Percentiles rank a stretch among this genome's conserved stretches.
phyloP scores from a whole-genome alignment of 2,329 filamentous ascomycete genomes.

The Fusarium agapanthi region DNA sequence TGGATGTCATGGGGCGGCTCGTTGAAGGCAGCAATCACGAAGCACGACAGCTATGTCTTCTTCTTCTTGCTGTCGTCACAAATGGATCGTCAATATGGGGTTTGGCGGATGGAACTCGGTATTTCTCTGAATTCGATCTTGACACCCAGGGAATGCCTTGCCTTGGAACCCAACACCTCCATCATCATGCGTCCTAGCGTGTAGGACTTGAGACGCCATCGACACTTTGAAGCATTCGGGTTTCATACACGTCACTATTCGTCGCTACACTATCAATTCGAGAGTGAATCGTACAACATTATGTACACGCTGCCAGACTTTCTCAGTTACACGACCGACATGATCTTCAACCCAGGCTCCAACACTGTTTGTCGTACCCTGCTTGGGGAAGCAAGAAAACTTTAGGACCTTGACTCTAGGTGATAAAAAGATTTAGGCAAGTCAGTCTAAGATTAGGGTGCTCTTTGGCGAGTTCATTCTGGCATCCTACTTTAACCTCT shows the following conservation, averaged over 20 bases:
- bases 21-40: not conserved
- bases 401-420: not conserved
- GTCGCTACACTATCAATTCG: not conserved
- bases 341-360: not conserved
- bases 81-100: not conserved
- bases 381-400: not conserved
- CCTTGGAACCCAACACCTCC: not conserved
- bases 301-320: not conserved
- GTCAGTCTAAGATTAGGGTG: not conserved
- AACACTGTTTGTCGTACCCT: slow-evolving; percentile 4
- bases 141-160: slow-evolving; percentile 1
- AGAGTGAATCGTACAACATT: not conserved
- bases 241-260: slow-evolving; percentile 1
- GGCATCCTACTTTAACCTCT: not conserved
- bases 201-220: slow-evolving; percentile 3
- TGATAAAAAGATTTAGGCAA: not conserved
- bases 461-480: not conserved
- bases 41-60: not conserved
- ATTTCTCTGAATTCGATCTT: not conserved
- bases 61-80: not conserved
- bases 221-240: slow-evolving; percentile 3
- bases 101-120: not conserved
- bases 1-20: not conserved
- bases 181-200: not conserved
- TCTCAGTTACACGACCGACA: slow-evolving; percentile 14